Evolutionary conservation across 148 eudicot species (phyloP).

Genomic region (Fagopyrum esculentum): DNA sequence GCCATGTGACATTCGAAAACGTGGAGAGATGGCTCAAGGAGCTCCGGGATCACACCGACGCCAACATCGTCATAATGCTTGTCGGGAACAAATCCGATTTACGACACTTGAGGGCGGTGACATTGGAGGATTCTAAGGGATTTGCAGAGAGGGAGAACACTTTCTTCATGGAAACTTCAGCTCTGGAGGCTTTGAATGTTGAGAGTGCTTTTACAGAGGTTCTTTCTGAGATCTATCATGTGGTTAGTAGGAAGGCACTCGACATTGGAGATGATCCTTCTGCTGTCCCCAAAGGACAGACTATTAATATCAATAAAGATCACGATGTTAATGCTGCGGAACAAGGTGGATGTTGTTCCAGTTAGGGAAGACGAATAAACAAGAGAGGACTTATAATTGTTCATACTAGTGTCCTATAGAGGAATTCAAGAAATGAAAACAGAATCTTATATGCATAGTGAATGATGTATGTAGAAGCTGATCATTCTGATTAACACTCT

Average conservation of each 20-base stretch:
- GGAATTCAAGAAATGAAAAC: too few species aligned
- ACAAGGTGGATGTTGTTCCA: constrained; percentile 66
- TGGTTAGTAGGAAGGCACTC: constrained; percentile 66
- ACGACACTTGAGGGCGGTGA: constrained; percentile 74
- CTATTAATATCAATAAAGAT: constrained; percentile 51
- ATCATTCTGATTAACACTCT: background rate
- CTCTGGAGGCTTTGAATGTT: constrained; percentile 66
- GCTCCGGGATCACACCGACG: constrained; percentile 68
- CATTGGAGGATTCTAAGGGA: constrained; percentile 40
- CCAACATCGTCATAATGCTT: constrained; percentile 72
- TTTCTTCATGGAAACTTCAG: constrained; percentile 84
- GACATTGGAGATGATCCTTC: constrained; percentile 63
- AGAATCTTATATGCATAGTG: background rate
- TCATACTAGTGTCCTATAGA: background rate
- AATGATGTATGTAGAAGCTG: background rate
- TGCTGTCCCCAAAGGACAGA: constrained; percentile 66
- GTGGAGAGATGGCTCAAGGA: constrained; percentile 85
- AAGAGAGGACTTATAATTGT: background rate
- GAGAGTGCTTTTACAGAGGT: constrained; percentile 80
- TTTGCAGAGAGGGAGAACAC: constrained; percentile 57
- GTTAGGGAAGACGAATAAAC: constrained; percentile 14
- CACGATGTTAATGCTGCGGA: constrained; percentile 65
- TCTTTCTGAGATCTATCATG: constrained; percentile 57
- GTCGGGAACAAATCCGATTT: constrained; percentile 85
- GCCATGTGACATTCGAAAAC: constrained; percentile 70